Conservation (phyloP, 2,329 filamentous ascomycete genomes). For the Phyllosticta citribraziliensis region DNA sequence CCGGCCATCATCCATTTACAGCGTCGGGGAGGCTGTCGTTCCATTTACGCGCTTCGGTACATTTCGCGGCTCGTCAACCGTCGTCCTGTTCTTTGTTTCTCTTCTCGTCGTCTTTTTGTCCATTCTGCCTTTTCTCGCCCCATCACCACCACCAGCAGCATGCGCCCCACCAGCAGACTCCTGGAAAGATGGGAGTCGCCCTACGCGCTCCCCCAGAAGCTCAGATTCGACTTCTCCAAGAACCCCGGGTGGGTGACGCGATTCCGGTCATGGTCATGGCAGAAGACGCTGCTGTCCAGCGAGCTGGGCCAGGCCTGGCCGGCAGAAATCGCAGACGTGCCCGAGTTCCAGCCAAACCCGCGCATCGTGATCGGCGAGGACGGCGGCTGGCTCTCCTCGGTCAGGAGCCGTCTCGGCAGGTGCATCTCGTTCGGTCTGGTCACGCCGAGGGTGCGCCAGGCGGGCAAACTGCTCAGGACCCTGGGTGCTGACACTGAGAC, state of each 20-base stretch:
- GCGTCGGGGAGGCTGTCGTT: background rate
- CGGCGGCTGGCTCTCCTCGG: constrained; percentile 54
- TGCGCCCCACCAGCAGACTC: background rate
- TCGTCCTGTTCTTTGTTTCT: background rate
- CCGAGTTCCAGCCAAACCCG: background rate
- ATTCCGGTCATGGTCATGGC: background rate
- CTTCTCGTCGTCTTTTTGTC: background rate
- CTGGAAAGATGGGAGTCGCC: background rate
- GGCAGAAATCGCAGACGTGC: background rate
- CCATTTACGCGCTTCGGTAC: background rate
- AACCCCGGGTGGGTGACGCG: background rate
- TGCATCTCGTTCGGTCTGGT: constrained; percentile 64
- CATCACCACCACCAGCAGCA: background rate
- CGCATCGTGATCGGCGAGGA: background rate
- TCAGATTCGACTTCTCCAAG: background rate
- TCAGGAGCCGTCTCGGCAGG: constrained; percentile 58
- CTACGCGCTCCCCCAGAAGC: background rate
- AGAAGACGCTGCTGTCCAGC: background rate
- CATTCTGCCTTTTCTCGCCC: background rate
- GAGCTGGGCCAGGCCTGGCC: too few relatives aligned
- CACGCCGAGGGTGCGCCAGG: constrained; percentile 49
- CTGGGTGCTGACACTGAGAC: constrained; percentile 20
- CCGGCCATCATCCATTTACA: too few relatives aligned
- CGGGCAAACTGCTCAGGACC: constrained; percentile 49
- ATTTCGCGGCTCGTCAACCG: background rate